These are phyloP conservation scores for Magnusiomyces sp. DNA, from an alignment of 1,139 yeast species.

Conservation along the genomic window DNA sequence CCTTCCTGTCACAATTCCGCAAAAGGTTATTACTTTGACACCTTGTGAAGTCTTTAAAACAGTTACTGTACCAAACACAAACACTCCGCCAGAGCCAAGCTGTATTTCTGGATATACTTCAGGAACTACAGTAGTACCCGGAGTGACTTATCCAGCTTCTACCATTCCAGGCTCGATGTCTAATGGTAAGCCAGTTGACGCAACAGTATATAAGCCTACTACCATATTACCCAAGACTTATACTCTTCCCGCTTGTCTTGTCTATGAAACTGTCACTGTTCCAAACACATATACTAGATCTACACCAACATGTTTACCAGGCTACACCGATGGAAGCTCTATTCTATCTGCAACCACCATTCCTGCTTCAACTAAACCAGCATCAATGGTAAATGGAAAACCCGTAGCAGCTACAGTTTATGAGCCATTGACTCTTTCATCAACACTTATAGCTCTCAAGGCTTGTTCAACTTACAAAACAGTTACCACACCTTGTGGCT, in stretches of 20 bases:
- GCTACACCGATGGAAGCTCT: constrained; percentile 2
- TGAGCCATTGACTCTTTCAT: background rate
- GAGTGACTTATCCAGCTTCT: background rate
- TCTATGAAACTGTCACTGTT: constrained; percentile 3
- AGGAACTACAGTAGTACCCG: background rate
- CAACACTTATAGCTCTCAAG: constrained; percentile 1
- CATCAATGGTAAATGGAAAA: background rate
- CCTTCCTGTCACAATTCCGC: background rate
- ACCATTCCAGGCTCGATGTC: constrained; percentile 5
- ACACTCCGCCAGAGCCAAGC: constrained; percentile 1
- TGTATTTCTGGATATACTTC: constrained; percentile 2
- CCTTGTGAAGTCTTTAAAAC: constrained; percentile 3
- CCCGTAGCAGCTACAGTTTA: constrained; percentile 6
- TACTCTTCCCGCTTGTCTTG: constrained; percentile 4
- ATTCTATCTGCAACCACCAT: constrained; percentile 2
- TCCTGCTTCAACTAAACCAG: background rate
- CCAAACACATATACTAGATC: too few species aligned
- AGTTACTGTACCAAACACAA: background rate
- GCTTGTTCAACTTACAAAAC: constrained; percentile 1
- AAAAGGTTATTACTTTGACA: background rate
- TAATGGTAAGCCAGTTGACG: constrained; percentile 6
- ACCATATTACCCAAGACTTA: background rate
- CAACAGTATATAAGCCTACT: constrained; percentile 8
- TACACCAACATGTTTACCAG: background rate
- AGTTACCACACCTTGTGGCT: too few species aligned